Evolutionary conservation across 495 filamentous ascomycete species (phyloP).

Genomic region (Pseudoneurospora amorphoporcata): DNA sequence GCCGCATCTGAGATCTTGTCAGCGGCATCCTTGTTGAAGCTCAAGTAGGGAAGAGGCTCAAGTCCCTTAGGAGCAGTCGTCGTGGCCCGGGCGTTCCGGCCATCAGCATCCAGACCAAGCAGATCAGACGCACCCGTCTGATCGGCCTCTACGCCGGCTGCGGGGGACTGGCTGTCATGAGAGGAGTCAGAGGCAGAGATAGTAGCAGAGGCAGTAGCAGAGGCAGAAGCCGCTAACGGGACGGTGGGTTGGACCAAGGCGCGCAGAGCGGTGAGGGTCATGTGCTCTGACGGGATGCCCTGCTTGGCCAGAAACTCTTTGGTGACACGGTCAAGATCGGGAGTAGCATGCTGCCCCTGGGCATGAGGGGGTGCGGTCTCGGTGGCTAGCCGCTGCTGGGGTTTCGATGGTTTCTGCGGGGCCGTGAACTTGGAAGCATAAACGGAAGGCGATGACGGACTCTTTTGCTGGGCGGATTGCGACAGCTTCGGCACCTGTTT

Average conservation of each 20-base stretch:
- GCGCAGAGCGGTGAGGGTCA: constrained; percentile 22
- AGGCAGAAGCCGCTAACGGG: constrained; percentile 4
- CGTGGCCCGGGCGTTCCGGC: constrained; percentile 6
- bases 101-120: constrained; percentile 16
- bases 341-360: constrained; percentile 5
- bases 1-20: constrained; percentile 41
- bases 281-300: constrained; percentile 23
- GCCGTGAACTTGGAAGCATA: background rate
- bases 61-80: background rate
- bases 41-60: background rate
- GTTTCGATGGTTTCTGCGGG: background rate
- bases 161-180: constrained; percentile 8
- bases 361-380: background rate
- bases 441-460: background rate
- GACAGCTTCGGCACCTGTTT: constrained; percentile 8
- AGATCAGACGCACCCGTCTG: constrained; percentile 15
- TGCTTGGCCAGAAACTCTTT: constrained; percentile 19
- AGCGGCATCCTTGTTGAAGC: constrained; percentile 18
- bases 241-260: constrained; percentile 15
- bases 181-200: background rate
- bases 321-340: constrained; percentile 21
- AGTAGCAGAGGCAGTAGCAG: background rate
- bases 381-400: background rate
- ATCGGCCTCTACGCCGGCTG: constrained; percentile 3
- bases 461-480: constrained; percentile 1